These are phyloP conservation scores for Sarocladium kiliense DNA, from an alignment of 2,329 filamentous ascomycete species.

Conservation along the genomic window DNA sequence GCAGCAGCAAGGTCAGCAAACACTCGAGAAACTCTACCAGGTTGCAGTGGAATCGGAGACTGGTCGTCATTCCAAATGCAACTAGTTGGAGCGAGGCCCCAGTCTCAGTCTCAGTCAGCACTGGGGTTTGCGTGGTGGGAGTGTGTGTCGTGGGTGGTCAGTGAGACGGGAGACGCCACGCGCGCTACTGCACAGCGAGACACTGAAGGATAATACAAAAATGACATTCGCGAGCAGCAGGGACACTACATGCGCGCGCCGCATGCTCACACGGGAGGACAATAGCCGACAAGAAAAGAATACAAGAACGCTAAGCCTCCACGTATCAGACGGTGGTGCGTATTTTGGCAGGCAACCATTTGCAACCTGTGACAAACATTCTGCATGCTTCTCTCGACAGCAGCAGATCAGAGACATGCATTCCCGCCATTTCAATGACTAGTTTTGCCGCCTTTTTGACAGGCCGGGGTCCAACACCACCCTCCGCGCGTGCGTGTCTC, in stretches of 20 bases:
- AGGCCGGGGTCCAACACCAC: neutral
- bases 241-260: no score
- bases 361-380: neutral
- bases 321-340: neutral
- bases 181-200: neutral
- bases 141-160: constrained; percentile 9
- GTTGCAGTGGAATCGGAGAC: neutral
- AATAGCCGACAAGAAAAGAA: neutral
- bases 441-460: neutral
- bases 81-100: neutral
- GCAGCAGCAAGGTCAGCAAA: no score
- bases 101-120: constrained; percentile 2
- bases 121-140: neutral
- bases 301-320: neutral
- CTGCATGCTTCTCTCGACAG: neutral
- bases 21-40: neutral
- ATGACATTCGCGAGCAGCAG: neutral
- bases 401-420: neutral
- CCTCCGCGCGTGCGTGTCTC: neutral
- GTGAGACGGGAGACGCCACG: constrained; percentile 6
- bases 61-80: constrained; percentile 4
- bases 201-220: neutral
- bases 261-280: no score
- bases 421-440: neutral
- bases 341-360: neutral